Percentiles rank a stretch among this genome's conserved stretches.
Evolutionary conservation across 345 rosid genomes (phyloP).

Genomic region (Carallia pectinifolia): DNA sequence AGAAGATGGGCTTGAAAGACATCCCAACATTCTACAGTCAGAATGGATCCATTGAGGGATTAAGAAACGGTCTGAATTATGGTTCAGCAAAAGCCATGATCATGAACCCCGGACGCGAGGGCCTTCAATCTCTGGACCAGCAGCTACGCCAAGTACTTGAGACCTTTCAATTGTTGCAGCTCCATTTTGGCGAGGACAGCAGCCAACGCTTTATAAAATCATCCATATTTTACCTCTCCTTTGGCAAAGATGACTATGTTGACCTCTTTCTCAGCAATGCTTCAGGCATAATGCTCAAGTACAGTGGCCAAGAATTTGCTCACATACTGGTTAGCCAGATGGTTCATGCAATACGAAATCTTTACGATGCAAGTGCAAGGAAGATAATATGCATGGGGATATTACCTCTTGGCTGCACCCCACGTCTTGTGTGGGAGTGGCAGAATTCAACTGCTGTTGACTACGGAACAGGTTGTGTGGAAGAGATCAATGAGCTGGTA

Average conservation of each 20-base stretch:
- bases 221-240: constrained; percentile 60
- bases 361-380: constrained; percentile 45
- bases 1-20: constrained; percentile 45
- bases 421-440: constrained; percentile 43
- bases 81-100: constrained; percentile 62
- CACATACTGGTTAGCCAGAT: constrained; percentile 50
- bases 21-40: constrained; percentile 46
- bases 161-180: constrained; percentile 54
- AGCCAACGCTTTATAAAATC: constrained; percentile 37
- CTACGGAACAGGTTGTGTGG: constrained; percentile 34
- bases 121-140: constrained; percentile 57
- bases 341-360: constrained; percentile 41
- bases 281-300: constrained; percentile 39
- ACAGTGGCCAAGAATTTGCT: constrained; percentile 47
- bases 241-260: constrained; percentile 63
- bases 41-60: constrained; percentile 46
- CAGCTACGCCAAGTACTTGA: constrained; percentile 63
- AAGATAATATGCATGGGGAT: constrained; percentile 50
- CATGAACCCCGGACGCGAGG: constrained; percentile 36
- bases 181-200: constrained; percentile 34
- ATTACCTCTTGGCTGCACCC: constrained; percentile 63
- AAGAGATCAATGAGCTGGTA: constrained; percentile 48
- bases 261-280: constrained; percentile 47
- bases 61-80: constrained; percentile 45
- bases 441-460: constrained; percentile 14